Evolutionary conservation across 441 rosid species (phyloP).

Genomic region (Metrosideros polymorpha): DNA sequence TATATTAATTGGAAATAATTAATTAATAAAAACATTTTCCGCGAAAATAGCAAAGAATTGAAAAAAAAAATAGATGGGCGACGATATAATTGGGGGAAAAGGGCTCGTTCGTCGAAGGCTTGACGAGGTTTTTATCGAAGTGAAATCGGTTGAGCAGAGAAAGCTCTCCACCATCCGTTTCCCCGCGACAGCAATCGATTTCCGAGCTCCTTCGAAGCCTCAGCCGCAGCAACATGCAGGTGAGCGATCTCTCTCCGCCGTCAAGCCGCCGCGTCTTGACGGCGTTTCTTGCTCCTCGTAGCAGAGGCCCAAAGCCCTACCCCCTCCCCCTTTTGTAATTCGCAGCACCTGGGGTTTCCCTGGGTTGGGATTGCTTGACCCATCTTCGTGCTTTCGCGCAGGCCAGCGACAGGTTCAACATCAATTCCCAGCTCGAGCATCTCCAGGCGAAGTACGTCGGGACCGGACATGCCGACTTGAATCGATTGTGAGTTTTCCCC

Average conservation of each 20-base stretch:
- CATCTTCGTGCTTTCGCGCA: conserved; percentile 9
- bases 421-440: conserved; percentile 95
- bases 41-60: too few species aligned
- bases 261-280: background rate
- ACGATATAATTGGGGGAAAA: background rate
- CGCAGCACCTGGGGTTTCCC: too few species aligned
- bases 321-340: background rate
- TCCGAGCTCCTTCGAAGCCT: background rate
- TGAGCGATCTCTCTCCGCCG: background rate
- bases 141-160: background rate
- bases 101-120: fast-evolving
- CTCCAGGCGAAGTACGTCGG: conserved; percentile 97
- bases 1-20: too few species aligned
- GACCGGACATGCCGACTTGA: conserved; percentile 87
- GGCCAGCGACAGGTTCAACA: conserved; percentile 98
- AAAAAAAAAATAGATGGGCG: too few species aligned
- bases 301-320: background rate
- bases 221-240: background rate
- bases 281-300: background rate
- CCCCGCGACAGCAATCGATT: background rate
- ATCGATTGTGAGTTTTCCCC: conserved; percentile 54
- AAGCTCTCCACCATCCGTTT: background rate
- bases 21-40: too few species aligned
- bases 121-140: background rate
- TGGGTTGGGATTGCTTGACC: background rate